Base-by-base conservation (phyloP, 352 stramenopile species). In the Aphanomyces stellatus region DNA sequence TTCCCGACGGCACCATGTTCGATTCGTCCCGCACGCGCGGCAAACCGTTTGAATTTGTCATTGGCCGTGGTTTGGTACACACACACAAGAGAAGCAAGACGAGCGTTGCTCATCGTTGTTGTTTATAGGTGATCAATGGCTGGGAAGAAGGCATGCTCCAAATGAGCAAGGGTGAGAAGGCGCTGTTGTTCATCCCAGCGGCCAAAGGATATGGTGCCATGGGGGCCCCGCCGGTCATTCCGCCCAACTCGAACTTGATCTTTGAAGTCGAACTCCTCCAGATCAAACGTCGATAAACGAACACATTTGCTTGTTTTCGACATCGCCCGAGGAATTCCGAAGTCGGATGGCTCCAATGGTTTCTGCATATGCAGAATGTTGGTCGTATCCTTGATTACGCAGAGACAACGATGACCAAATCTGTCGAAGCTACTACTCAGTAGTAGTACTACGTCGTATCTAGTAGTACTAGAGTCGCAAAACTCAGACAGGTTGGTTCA, bases 91-190 rank as follows among this genome's bases (percentile, higher is more conserved):
- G 31, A 63, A 4, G 22, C 22, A 34, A 0, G 27, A n/a, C n/a
- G n/a, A n/a, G n/a, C n/a, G n/a, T n/a, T n/a, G n/a, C 19, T 24
- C 2, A 37, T 28, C 5, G 3, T 53, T 28, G 6, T 65, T 8
- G n/a, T 33, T 25, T 65, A n/a, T 33, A 31, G 10, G 15, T 34
- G 56, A 1, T 24, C 48, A 35, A 42, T 53, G 84, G 82, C 42
- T 95, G 80, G 84, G 84, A 92, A 56, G 74, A 88, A 69, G 72
- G 84, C 37, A 82, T 96, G 1, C 69, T 80, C 55, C 63, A 88
- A 73, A 93, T 96, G 85, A 81, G 62, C 19, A 64, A 93, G 8
- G 86, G 86, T 19, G 80, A 96, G 73, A 87, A 88, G 62, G 79
- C 85, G 1, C 76, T 80, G 15, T 73, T 96, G 8, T 51, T 71